These are phyloP conservation scores for Batrachochytrium dendrobatidis DNA, from an alignment of 371 early-diverging fungal genomes.

Conservation along the genomic window DNA sequence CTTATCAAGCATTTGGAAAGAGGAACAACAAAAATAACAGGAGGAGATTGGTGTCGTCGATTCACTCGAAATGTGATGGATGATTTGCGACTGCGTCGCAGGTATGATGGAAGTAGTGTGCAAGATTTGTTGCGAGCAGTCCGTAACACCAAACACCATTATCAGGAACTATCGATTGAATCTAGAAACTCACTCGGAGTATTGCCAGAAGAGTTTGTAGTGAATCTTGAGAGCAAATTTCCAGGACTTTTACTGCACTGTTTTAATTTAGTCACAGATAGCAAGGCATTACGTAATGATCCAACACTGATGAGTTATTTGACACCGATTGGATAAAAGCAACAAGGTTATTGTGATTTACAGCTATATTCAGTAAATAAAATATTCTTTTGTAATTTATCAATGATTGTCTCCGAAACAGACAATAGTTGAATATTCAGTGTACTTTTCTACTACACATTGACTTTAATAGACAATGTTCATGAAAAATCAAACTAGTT, in stretches of 20 bases:
- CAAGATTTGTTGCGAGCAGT: slow-evolving; percentile 86
- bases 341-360: no score
- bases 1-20: slow-evolving; percentile 59
- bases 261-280: slow-evolving; percentile 41
- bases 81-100: slow-evolving; percentile 81
- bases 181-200: slow-evolving; percentile 75
- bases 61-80: slow-evolving; percentile 72
- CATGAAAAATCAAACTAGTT: no score
- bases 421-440: no score
- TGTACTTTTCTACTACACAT: no score
- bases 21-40: slow-evolving; percentile 53
- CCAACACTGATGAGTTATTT: slow-evolving; percentile 62
- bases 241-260: slow-evolving; percentile 76
- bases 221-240: slow-evolving; percentile 85
- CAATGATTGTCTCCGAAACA: no score
- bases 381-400: no score
- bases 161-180: slow-evolving; percentile 77
- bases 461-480: no score
- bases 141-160: slow-evolving; percentile 96
- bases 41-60: slow-evolving; percentile 72
- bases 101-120: slow-evolving; percentile 78
- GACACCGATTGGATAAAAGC: no score
- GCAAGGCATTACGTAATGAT: slow-evolving; percentile 49
- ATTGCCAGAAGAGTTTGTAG: slow-evolving; percentile 78
- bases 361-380: no score